Conservation (phyloP, 768 basidiomycete species). For the Lentinula edodes region DNA sequence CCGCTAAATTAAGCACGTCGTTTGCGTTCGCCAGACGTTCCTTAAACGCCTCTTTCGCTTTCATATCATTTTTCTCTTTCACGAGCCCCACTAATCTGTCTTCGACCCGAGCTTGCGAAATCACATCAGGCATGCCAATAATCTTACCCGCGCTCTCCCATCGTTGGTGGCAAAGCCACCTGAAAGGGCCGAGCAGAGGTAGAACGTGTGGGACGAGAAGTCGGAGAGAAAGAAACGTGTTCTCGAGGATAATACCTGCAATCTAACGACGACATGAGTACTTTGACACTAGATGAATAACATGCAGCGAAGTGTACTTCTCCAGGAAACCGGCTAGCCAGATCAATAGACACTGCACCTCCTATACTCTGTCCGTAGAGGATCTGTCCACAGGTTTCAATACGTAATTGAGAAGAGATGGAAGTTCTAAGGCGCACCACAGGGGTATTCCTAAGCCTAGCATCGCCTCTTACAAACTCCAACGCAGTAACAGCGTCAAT, state of each 20-base stretch:
- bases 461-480: slow-evolving; percentile 64
- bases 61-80: slow-evolving; percentile 39
- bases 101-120: slow-evolving; percentile 73
- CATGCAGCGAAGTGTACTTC: slow-evolving; percentile 37
- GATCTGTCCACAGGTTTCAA: slow-evolving; percentile 39
- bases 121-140: slow-evolving; percentile 56
- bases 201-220: slow-evolving; percentile 73
- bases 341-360: slow-evolving; percentile 88
- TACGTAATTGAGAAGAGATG: background rate
- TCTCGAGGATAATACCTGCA: slow-evolving; percentile 80
- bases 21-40: background rate
- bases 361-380: slow-evolving; percentile 87
- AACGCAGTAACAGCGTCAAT: slow-evolving; percentile 84
- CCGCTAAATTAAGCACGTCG: background rate
- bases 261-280: slow-evolving; percentile 39
- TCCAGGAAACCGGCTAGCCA: slow-evolving; percentile 71
- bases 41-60: slow-evolving; percentile 24
- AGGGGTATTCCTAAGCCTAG: slow-evolving; percentile 56
- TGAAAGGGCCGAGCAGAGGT: slow-evolving; percentile 65
- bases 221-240: slow-evolving; percentile 85
- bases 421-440: slow-evolving; percentile 41
- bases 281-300: background rate
- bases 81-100: slow-evolving; percentile 58
- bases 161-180: slow-evolving; percentile 81
- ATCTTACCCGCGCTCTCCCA: slow-evolving; percentile 79